Evolutionary conservation across 78 protist species (phyloP).

Genomic region (Ministeria vibrans): DNA sequence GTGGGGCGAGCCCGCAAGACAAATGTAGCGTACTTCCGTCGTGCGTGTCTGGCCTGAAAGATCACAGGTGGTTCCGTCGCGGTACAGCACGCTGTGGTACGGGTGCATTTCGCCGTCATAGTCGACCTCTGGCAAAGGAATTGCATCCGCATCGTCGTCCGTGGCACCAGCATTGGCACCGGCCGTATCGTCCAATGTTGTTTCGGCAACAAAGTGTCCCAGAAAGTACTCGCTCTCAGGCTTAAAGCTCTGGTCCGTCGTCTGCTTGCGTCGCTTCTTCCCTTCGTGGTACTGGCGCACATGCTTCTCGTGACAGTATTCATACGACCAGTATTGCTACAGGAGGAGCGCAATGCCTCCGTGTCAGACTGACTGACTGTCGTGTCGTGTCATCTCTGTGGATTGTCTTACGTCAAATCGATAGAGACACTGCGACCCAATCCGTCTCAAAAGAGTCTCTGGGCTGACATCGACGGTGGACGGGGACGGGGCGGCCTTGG

Average conservation of each 20-base stretch:
- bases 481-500: not conserved
- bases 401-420: not conserved
- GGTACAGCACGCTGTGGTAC: not conserved
- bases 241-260: not conserved
- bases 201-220: not conserved
- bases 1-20: not conserved
- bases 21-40: not conserved
- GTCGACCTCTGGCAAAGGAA: not conserved
- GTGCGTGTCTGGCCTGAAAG: not conserved
- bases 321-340: not conserved
- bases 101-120: not conserved
- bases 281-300: conserved; percentile 3
- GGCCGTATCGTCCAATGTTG: not conserved
- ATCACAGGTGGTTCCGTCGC: not conserved
- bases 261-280: not conserved
- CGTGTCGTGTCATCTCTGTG: not conserved
- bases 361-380: not conserved
- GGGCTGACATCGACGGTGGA: not conserved
- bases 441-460: not conserved
- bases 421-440: not conserved
- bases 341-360: not conserved
- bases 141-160: not conserved
- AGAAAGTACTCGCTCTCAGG: too few relatives aligned
- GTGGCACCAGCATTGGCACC: not conserved
- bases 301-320: not conserved